A percentile compares a stretch with the other conserved stretches of the same genome.
Evolutionary conservation across 208 protist species (phyloP).

Genomic region (Crithidia mellificae): DNA sequence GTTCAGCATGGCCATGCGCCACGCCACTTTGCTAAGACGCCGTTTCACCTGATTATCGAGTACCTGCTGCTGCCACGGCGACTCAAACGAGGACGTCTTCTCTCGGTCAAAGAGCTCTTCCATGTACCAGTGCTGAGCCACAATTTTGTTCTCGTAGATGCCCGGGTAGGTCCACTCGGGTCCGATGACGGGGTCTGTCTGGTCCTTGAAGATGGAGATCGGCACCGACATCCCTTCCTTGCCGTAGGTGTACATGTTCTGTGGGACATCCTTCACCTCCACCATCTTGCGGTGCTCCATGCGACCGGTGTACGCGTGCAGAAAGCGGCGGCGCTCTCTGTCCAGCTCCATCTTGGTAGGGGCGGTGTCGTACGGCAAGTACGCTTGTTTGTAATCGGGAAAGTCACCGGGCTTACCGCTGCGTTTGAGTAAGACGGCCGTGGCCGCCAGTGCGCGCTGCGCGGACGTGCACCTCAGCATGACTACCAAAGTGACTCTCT

Average conservation of each 20-base stretch:
- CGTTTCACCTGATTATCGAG: constrained; percentile 88
- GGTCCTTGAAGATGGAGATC: constrained; percentile 91
- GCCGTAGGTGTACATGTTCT: constrained; percentile 92
- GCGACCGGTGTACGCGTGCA: constrained; percentile 67
- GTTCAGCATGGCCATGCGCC: constrained; percentile 80
- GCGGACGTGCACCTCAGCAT: constrained; percentile 7
- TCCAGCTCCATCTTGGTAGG: constrained; percentile 84
- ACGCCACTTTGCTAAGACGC: constrained; percentile 61
- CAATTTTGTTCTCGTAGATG: constrained; percentile 92
- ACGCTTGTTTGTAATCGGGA: constrained; percentile 87
- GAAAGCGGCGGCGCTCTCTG: constrained; percentile 69
- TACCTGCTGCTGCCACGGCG: constrained; percentile 78
- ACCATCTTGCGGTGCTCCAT: constrained; percentile 78
- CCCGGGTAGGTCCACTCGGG: constrained; percentile 92
- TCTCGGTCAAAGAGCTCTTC: constrained; percentile 87
- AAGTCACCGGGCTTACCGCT: constrained; percentile 78
- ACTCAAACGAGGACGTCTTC: constrained; percentile 65
- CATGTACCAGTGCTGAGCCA: constrained; percentile 76
- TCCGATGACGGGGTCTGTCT: constrained; percentile 85
- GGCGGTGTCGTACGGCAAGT: constrained; percentile 82
- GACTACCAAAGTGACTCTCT: background rate
- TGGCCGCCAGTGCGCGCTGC: constrained; percentile 21
- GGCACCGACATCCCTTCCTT: constrained; percentile 92
- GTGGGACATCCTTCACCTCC: constrained; percentile 86
- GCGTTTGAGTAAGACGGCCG: constrained; percentile 55